Evolutionary conservation across 768 basidiomycete species (phyloP).

Genomic region (Lentinula sp.): DNA sequence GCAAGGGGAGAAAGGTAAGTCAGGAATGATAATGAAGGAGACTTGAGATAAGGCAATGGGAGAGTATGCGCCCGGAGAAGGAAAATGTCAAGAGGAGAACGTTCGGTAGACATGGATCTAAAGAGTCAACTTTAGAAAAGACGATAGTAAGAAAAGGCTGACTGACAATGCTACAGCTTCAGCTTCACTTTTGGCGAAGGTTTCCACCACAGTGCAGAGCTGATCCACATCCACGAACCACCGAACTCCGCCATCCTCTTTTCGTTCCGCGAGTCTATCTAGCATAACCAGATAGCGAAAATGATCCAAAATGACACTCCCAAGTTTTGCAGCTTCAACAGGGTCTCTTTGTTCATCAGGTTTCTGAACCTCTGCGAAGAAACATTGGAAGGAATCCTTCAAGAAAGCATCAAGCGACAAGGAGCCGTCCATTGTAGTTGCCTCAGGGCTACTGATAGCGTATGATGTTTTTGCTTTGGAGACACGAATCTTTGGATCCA

Average conservation of each 20-base stretch:
- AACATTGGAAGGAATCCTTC: conserved; percentile 45
- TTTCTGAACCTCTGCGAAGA: conserved; percentile 57
- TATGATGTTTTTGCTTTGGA: conserved; percentile 69
- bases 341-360: conserved; percentile 42
- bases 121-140: conserved; percentile 3
- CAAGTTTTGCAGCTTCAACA: conserved; percentile 44
- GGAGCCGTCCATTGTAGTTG: conserved; percentile 43
- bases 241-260: conserved; percentile 56
- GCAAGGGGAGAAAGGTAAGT: conserved; percentile 61
- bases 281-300: conserved; percentile 67
- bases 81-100: conserved; percentile 65
- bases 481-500: conserved; percentile 34
- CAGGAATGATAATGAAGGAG: conserved; percentile 68
- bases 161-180: conserved; percentile 48
- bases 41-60: conserved; percentile 65
- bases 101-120: conserved; percentile 32
- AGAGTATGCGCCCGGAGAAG: conserved; percentile 60
- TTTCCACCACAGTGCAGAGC: conserved; percentile 41
- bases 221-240: conserved; percentile 72
- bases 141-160: conserved; percentile 6
- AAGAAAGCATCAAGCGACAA: conserved; percentile 61
- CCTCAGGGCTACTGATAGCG: conserved; percentile 43
- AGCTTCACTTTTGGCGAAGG: conserved; percentile 49
- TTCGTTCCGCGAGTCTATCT: conserved; percentile 58
- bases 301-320: conserved; percentile 43